Conservation (phyloP, 495 filamentous ascomycete genomes). For the Apiosordaria backusii region DNA sequence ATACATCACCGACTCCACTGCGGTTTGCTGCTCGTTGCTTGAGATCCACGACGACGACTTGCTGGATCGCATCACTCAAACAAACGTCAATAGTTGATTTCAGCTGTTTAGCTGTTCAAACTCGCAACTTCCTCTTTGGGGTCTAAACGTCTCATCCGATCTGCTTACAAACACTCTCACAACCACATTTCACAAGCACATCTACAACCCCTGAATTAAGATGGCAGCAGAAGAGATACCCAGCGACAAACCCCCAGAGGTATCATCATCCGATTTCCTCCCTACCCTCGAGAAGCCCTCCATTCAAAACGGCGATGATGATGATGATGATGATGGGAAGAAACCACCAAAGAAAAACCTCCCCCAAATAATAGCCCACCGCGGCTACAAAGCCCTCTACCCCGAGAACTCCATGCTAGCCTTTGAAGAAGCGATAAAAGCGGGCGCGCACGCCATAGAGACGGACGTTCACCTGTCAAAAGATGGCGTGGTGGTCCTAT, state of each 20-base stretch:
- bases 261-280: background rate
- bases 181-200: background rate
- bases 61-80: background rate
- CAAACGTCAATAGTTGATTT: background rate
- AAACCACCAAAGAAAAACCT: constrained; percentile 22
- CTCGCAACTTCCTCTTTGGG: background rate
- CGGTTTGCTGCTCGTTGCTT: background rate
- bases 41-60: background rate
- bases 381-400: constrained; percentile 73
- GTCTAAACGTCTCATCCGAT: background rate
- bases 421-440: constrained; percentile 66
- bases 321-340: background rate
- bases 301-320: background rate
- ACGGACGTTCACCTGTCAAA: constrained; percentile 80
- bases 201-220: background rate
- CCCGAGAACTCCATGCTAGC: constrained; percentile 86
- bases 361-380: constrained; percentile 80
- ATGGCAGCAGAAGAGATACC: background rate
- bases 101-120: background rate
- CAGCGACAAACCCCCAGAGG: background rate
- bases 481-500: constrained; percentile 81
- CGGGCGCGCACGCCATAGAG: constrained; percentile 78
- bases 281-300: background rate
- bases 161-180: background rate
- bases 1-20: background rate